Percentiles rank a stretch among this genome's conserved stretches.
Conservation (phyloP, 2,329 filamentous ascomycete genomes). For the Sporothrix phasma region DNA sequence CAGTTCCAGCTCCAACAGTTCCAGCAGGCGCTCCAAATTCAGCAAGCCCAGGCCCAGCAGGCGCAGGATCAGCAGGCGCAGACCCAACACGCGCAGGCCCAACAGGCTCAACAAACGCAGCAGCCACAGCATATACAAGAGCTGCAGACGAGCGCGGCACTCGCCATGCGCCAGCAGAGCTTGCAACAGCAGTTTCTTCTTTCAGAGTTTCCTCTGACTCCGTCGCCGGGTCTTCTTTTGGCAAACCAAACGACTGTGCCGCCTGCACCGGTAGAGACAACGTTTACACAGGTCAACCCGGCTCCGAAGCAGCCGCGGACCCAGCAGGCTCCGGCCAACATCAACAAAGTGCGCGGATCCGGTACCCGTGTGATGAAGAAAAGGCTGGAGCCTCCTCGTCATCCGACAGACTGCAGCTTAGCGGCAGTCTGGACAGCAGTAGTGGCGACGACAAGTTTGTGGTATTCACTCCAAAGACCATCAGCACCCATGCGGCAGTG, state of each 20-base stretch:
- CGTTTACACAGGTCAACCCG: neutral
- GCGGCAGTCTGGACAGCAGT: constrained; percentile 13
- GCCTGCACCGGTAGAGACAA: neutral
- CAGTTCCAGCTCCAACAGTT: constrained; percentile 13
- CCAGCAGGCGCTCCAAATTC: constrained; percentile 2
- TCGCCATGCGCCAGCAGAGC: neutral
- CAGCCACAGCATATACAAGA: neutral
- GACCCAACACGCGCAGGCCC: no score
- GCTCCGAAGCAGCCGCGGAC: constrained; percentile 10
- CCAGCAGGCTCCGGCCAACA: constrained; percentile 21
- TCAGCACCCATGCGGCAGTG: constrained; percentile 38
- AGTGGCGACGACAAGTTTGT: constrained; percentile 38
- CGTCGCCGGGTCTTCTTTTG: neutral
- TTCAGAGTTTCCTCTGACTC: neutral
- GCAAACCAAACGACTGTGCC: neutral
- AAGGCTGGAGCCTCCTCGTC: constrained; percentile 23
- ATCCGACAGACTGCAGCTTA: constrained; percentile 10
- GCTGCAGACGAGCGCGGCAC: neutral
- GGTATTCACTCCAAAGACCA: constrained; percentile 45
- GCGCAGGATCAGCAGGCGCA: constrained; percentile 3
- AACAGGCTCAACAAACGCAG: constrained; percentile 9
- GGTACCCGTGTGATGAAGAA: constrained; percentile 36
- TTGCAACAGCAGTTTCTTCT: neutral
- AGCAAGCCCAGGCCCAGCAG: constrained; percentile 7
- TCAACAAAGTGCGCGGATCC: constrained; percentile 34